phyloP scores from a whole-genome alignment of 768 basidiomycete genomes.

The Fistulinella prunicolor region DNA sequence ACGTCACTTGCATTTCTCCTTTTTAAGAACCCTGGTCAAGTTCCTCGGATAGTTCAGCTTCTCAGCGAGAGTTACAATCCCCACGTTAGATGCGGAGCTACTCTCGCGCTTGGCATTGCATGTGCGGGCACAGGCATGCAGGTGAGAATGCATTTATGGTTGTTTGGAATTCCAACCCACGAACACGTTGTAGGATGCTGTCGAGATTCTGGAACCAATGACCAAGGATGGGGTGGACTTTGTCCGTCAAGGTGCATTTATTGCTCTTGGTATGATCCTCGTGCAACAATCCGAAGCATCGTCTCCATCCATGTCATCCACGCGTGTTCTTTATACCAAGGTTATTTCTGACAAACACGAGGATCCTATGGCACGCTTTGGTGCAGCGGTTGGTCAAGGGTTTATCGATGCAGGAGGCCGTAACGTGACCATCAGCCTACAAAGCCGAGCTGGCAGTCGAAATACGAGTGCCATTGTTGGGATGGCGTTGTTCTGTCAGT shows the following conservation, averaged over 20 bases:
- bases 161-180: background rate
- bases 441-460: constrained; percentile 88
- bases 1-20: constrained; percentile 94
- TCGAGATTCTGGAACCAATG: constrained; percentile 96
- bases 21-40: constrained; percentile 95
- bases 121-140: constrained; percentile 96
- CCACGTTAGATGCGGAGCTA: constrained; percentile 95
- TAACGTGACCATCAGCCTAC: constrained; percentile 91
- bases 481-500: constrained; percentile 97
- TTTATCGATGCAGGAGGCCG: constrained; percentile 97
- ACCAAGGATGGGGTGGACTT: constrained; percentile 98
- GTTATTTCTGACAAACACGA: constrained; percentile 96
- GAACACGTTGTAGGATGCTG: constrained; percentile 65
- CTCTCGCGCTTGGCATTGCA: constrained; percentile 92
- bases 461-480: constrained; percentile 96
- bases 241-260: constrained; percentile 95
- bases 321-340: constrained; percentile 83
- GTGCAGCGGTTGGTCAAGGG: constrained; percentile 93
- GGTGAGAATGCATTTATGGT: constrained; percentile 40
- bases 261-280: constrained; percentile 94
- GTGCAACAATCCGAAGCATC: constrained; percentile 94
- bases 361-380: constrained; percentile 98
- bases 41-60: constrained; percentile 94
- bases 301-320: constrained; percentile 75
- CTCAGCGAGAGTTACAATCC: constrained; percentile 98